Evolutionary conservation across 2,329 filamentous ascomycete genomes (phyloP), one percentile per base, ranked within the genome.

Genomic region (Penicillium occitanis): DNA sequence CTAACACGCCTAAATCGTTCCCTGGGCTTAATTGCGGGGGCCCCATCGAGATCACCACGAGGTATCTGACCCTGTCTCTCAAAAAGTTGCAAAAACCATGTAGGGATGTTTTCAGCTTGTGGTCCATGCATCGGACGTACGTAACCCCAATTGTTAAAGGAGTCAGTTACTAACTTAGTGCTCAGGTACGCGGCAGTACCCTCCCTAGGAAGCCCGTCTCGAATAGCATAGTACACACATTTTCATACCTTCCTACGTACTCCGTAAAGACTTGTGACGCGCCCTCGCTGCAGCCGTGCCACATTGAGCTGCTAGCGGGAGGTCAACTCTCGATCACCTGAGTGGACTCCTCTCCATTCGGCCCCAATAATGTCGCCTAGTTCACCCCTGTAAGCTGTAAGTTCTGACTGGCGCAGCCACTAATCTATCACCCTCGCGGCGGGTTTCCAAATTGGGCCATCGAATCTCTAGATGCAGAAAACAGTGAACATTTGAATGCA

Each of bases 81-180:
- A 13, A 35, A 17, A n/a, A 11, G 17, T n/a, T 17, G 48, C 14
- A 17, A 51, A 22, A 55, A 35, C 4, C 10, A 10, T 8, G 28
- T 25, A 57, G 33, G 33, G n/a, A 37, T 37, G 11, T 57, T 53
- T 53, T 57, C 53, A 57, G 53, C 53, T 57, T 11, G 19, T 37
- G 53, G n/a, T 40, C 53, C 33, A 35, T 57, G 53, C 53, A 37
- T 37, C n/a, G 33, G 19, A 40, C 33, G 10, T 25, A 22, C 1
- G 4, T 37, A 8, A 4, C 22, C 25, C 25, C 7, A 28, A n/a
- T 51, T 17, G 48, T 25, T 48, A 22, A 25, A 48, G 8, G 28
- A 10, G 11, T 13, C 46, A 28, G 46, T 25, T 22, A 19, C 17
- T 8, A 14, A 44, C 11, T n/a, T 25, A 14, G 13, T n/a, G 14